Percentiles rank a stretch among this genome's conserved stretches.
Conservation (phyloP, 176 grass and related monocot species). For the Tillandsia fasciculata region DNA sequence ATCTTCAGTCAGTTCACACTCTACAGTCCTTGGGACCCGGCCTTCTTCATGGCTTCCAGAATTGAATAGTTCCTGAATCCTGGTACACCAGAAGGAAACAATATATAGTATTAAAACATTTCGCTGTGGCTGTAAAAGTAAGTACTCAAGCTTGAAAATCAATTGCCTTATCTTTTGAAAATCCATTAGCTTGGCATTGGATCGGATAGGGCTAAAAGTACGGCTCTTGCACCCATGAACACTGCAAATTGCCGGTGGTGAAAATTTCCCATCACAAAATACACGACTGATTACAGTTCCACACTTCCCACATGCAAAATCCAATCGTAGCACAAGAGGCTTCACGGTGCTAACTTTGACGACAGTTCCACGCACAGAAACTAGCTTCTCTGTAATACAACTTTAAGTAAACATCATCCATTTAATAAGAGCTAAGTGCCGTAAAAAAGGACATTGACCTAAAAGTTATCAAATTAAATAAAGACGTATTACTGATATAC, state of each 20-base stretch:
- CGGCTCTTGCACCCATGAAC: constrained; percentile 72
- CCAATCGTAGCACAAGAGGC: constrained; percentile 53
- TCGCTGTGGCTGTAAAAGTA: constrained; percentile 6
- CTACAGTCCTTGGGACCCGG: constrained; percentile 66
- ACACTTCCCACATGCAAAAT: constrained; percentile 70
- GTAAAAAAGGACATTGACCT: constrained; percentile 4
- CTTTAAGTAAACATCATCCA: constrained; percentile 17
- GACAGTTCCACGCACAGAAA: constrained; percentile 65
- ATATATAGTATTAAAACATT: constrained; percentile 10
- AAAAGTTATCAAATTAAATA: constrained; percentile 4
- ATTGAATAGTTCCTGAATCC: constrained; percentile 63
- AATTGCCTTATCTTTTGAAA: constrained; percentile 92
- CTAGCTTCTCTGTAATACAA: constrained; percentile 56
- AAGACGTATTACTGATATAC: constrained; percentile 52
- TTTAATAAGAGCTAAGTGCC: constrained; percentile 1
- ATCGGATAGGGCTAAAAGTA: constrained; percentile 55
- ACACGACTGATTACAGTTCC: constrained; percentile 17
- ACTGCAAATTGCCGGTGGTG: constrained; percentile 50
- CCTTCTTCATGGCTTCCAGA: constrained; percentile 69
- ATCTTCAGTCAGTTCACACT: constrained; percentile 89
- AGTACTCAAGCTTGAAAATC: background rate
- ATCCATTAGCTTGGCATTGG: constrained; percentile 66
- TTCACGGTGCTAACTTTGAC: constrained; percentile 89
- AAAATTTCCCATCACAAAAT: constrained; percentile 84
- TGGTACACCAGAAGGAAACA: constrained; percentile 27